Conservation (phyloP, 2,329 filamentous ascomycete species). For the Penicillium verrucosum region DNA sequence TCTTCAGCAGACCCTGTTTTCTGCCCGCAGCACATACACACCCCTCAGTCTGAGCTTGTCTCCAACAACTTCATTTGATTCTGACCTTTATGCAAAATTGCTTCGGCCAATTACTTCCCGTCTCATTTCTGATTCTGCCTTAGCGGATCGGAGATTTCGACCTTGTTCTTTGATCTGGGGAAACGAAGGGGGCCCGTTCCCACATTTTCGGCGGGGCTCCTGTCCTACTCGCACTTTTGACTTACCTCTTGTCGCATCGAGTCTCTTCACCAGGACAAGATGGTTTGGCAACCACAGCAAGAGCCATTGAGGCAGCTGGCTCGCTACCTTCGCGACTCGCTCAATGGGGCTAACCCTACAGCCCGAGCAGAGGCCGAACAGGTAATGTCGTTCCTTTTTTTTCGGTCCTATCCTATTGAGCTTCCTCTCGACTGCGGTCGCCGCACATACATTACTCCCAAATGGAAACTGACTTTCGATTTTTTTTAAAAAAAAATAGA, state of each 20-base stretch:
- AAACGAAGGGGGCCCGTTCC: conserved; percentile 23
- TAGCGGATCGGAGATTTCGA: conserved; percentile 2
- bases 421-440: conserved; percentile 5
- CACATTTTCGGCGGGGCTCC: conserved; percentile 28
- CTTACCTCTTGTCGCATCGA: conserved; percentile 17
- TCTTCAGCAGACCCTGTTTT: conserved; percentile 4
- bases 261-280: conserved; percentile 41
- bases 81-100: neutral
- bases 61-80: neutral
- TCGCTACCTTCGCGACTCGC: conserved; percentile 83
- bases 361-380: conserved; percentile 86
- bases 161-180: conserved; percentile 14
- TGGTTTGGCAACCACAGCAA: conserved; percentile 90
- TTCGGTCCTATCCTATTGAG: conserved; percentile 6
- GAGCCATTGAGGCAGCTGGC: conserved; percentile 87
- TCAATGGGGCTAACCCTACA: conserved; percentile 72
- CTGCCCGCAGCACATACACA: conserved; percentile 7
- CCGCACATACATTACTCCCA: neutral
- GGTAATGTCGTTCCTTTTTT: conserved; percentile 47
- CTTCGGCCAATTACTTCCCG: conserved; percentile 1
- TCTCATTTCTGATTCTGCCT: conserved; percentile 1
- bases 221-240: conserved; percentile 26
- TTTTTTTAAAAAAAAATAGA: conserved; percentile 52
- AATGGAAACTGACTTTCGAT: conserved; percentile 16
- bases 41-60: conserved; percentile 6